phyloP scores from a whole-genome alignment of 129 eudicot genomes.

The Lactuca saligna region DNA sequence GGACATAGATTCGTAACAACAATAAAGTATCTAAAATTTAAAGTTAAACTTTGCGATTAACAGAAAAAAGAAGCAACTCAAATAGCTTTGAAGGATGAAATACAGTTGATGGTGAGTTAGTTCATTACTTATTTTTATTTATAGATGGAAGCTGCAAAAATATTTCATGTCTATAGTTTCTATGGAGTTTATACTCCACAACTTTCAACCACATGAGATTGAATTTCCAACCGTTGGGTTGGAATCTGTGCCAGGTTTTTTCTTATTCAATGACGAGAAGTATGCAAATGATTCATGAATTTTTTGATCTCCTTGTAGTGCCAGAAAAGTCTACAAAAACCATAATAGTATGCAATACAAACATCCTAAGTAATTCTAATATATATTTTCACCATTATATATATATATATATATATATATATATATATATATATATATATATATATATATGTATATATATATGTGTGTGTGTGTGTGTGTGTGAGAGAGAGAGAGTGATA shows the following conservation, averaged over 20 bases:
- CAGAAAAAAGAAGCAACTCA: no score
- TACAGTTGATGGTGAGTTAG: conserved; percentile 73
- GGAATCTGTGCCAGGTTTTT: conserved; percentile 83
- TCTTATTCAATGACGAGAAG: conserved; percentile 64
- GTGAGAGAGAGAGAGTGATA: no score
- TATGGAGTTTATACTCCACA: conserved; percentile 55
- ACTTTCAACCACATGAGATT: conserved; percentile 79
- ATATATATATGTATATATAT: no score
- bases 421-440: no score
- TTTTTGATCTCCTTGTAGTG: conserved; percentile 64
- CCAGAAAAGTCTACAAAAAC: conserved; percentile 77
- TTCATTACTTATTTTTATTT: conserved; percentile 18
- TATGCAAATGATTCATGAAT: conserved; percentile 86
- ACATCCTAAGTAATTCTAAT: neutral
- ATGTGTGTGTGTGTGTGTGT: no score
- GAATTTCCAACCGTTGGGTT: conserved; percentile 96
- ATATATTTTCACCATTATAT: neutral
- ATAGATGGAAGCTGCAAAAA: conserved; percentile 17
- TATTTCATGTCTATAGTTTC: conserved; percentile 27
- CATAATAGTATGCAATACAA: conserved; percentile 60
- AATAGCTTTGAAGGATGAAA: no score
- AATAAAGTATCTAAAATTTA: no score
- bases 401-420: neutral
- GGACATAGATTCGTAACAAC: neutral
- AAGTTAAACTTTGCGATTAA: no score